Conservation (phyloP, 768 basidiomycete species). For the Suillus subalutaceus region DNA sequence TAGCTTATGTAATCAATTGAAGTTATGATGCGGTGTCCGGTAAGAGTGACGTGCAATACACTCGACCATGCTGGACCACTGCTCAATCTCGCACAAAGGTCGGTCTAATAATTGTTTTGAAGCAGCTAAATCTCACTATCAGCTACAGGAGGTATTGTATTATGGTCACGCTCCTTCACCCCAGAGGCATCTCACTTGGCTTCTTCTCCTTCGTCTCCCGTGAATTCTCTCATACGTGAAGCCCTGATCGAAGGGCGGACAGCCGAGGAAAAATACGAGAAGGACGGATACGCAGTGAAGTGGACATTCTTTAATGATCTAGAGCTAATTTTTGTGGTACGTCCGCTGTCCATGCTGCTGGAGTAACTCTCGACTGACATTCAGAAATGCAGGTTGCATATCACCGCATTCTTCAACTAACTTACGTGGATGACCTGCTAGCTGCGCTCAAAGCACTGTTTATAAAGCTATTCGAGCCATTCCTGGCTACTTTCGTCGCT, state of each 20-base stretch:
- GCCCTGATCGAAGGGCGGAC: constrained; percentile 90
- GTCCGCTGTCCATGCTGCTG: constrained; percentile 30
- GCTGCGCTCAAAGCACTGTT: constrained; percentile 81
- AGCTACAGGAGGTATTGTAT: constrained; percentile 78
- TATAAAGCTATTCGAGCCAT: constrained; percentile 83
- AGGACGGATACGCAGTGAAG: constrained; percentile 90
- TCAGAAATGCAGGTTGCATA: constrained; percentile 75
- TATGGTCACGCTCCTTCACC: constrained; percentile 96
- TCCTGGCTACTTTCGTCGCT: constrained; percentile 80
- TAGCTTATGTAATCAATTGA: background rate
- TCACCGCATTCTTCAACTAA: constrained; percentile 92
- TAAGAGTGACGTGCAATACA: background rate
- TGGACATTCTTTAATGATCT: constrained; percentile 97
- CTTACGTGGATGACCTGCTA: constrained; percentile 91
- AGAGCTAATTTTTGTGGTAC: constrained; percentile 94
- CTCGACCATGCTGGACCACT: constrained; percentile 83
- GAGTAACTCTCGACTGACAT: constrained; percentile 12
- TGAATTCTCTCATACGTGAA: constrained; percentile 87
- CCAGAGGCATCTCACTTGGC: constrained; percentile 76
- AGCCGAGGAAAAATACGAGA: constrained; percentile 84
- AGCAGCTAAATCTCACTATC: constrained; percentile 13
- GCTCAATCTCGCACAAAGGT: constrained; percentile 96
- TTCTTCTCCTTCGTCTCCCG: constrained; percentile 74
- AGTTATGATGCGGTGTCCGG: constrained; percentile 2
- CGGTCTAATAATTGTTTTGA: background rate